Conservation (phyloP, 306 rosid species). For the Pyrus betulifolia region DNA sequence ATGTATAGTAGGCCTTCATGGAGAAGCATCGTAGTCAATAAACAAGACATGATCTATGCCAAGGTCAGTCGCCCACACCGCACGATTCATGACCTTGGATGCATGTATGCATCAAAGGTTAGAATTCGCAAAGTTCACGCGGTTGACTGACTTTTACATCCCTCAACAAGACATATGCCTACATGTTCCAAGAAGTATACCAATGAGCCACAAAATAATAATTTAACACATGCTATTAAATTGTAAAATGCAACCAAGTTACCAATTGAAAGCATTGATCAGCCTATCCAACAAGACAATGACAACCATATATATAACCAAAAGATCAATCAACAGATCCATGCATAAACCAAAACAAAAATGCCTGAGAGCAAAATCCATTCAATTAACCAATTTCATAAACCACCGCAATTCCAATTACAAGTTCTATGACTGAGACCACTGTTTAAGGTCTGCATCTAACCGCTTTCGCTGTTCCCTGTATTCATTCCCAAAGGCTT, state of each 20-base stretch:
- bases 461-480: not conserved
- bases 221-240: not conserved
- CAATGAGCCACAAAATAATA: too few species aligned
- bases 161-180: not conserved
- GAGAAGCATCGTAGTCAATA: too few species aligned
- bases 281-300: not conserved
- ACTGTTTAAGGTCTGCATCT: conserved; percentile 4
- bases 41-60: too few species aligned
- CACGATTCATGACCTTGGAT: too few species aligned
- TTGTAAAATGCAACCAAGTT: not conserved
- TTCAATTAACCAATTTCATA: conserved; percentile 7
- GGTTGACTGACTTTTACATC: not conserved
- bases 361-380: conserved; percentile 3
- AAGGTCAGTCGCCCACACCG: too few species aligned
- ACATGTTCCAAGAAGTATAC: not conserved
- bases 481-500: conserved; percentile 13
- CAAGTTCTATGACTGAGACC: conserved; percentile 4
- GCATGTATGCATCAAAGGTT: not conserved
- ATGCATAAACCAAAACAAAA: not conserved
- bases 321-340: not conserved
- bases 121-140: not conserved
- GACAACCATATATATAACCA: not conserved
- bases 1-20: too few species aligned
- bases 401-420: not conserved
- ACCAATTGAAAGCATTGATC: not conserved